Evolutionary conservation across 2,329 filamentous ascomycete genomes (phyloP), one percentile per base, ranked within the genome.

Genomic region (Diaporthe sp.): DNA sequence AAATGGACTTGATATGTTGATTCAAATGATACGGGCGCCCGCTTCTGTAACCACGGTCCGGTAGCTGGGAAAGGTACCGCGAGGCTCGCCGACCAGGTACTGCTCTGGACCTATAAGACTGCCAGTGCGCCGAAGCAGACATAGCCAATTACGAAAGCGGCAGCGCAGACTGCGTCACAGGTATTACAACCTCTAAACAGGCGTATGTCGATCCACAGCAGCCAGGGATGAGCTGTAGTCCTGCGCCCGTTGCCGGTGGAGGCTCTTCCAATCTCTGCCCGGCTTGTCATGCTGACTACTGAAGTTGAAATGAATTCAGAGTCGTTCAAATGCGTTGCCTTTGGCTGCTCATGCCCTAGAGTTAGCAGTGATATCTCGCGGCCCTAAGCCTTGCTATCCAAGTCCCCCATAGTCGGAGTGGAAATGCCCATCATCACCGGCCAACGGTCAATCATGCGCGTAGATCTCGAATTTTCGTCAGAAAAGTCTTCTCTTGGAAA

Each of bases 341-440:
- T 51, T 51, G 22, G 22, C 80, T 91, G 57, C 80, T 83, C 2
- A 90, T 90, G 79, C 82, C 91, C 59, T 89, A 89, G 37, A 12
- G 37, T 2, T 39, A 39, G 37, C 37, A 39, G 9, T 39, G 37
- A 39, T 39, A 39, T 39, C 37, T 39, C 37, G 37, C 37, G 10
- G 37, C 37, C 12, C 37, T 39, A 39, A 39, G 37, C 12, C 37
- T 39, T 39, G 37, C 37, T 39, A 12, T 39, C 2, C 12, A 39
- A 39, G 37, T 39, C 37, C 37, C 10, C 37, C 12, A 37, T 10
- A 37, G 9, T 37, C 34, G 8, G 34, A 9, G 34, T 10, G 34
- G 9, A 37, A 37, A 37, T 37, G 34, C 34, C 34, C 34, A 37
- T 37, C 34, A 37, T 37, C 34, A 37, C 34, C 1, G 34, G 34